These are phyloP conservation scores for Harringtonia lauricola DNA, from an alignment of 2,329 filamentous ascomycete species.

Conservation along the genomic window DNA sequence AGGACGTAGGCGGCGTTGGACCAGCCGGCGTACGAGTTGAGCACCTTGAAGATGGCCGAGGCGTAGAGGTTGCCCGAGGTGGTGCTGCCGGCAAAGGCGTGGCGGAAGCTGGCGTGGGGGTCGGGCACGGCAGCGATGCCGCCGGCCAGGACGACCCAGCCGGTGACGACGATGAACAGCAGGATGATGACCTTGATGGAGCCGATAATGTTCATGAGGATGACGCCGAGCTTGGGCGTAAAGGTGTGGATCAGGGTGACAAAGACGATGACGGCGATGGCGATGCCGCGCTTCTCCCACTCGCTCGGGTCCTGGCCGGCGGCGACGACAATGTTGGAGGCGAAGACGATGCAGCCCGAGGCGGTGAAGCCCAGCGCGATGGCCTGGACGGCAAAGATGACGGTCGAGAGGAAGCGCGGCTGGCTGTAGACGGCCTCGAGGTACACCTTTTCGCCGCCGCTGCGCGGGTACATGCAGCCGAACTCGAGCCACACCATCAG, in stretches of 20 bases:
- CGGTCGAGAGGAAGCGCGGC: constrained; percentile 47
- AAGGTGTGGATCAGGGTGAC: constrained; percentile 39
- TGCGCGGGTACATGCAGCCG: constrained; percentile 48
- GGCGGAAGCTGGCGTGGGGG: constrained; percentile 40
- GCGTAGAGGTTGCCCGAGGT: constrained; percentile 32
- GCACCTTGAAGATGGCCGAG: constrained; percentile 47
- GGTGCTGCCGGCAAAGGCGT: constrained; percentile 39
- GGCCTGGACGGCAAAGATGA: constrained; percentile 38
- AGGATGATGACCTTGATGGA: constrained; percentile 50
- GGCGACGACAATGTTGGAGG: constrained; percentile 34
- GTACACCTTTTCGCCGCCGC: constrained; percentile 56
- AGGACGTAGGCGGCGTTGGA: constrained; percentile 56
- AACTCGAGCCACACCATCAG: constrained; percentile 54
- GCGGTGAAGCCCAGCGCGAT: constrained; percentile 10
- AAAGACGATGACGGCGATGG: constrained; percentile 41
- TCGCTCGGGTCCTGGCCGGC: constrained; percentile 34
- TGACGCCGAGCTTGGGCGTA: constrained; percentile 45
- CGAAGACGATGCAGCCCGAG: constrained; percentile 16
- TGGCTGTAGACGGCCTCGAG: constrained; percentile 50
- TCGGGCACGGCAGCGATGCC: constrained; percentile 33
- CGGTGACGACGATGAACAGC: constrained; percentile 49
- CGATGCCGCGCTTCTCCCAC: constrained; percentile 47
- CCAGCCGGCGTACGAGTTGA: constrained; percentile 50
- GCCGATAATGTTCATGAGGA: constrained; percentile 47
- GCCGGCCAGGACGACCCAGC: constrained; percentile 44